phyloP scores from a whole-genome alignment of 2,329 filamentous ascomycete species.

The Tolypocladium cylindrosporum region DNA sequence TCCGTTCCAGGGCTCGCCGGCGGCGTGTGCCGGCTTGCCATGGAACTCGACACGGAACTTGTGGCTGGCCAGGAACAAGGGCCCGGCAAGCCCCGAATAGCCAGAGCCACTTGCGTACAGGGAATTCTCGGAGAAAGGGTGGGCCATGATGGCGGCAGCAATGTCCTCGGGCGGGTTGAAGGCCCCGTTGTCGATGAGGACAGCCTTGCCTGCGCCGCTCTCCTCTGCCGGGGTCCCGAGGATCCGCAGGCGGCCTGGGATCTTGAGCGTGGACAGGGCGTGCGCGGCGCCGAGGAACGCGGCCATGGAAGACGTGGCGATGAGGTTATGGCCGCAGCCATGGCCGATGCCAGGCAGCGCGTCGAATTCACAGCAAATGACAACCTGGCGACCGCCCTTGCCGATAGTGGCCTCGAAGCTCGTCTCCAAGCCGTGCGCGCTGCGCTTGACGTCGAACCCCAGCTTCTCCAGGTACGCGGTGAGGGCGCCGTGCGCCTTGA shows the following conservation, averaged over 20 bases:
- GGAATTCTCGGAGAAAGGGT: conserved; percentile 8
- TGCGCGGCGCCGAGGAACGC: conserved; percentile 27
- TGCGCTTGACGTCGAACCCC: conserved; percentile 34
- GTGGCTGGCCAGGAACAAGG: conserved; percentile 20
- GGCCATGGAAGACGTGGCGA: conserved; percentile 28
- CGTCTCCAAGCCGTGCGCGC: conserved; percentile 41
- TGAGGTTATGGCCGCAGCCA: conserved; percentile 35
- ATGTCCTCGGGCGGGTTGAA: conserved; percentile 12
- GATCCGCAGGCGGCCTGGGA: conserved; percentile 25
- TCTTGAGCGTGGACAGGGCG: conserved; percentile 17
- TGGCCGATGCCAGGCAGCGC: conserved; percentile 36
- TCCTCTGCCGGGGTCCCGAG: conserved; percentile 34
- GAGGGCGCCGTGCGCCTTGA: conserved; percentile 40
- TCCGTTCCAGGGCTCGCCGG: conserved; percentile 24
- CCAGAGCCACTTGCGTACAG: neutral
- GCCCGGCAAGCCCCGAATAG: conserved; percentile 13
- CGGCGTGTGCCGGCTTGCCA: conserved; percentile 24
- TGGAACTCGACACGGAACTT: conserved; percentile 22
- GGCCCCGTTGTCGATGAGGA: conserved; percentile 17
- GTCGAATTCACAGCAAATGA: conserved; percentile 37
- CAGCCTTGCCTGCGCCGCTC: conserved; percentile 29
- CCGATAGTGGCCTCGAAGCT: conserved; percentile 38
- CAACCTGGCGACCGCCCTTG: conserved; percentile 27
- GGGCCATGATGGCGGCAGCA: conserved; percentile 19
- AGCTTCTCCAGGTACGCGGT: conserved; percentile 30